These are phyloP conservation scores for Ambrosiella cleistominuta DNA, from an alignment of 2,329 filamentous ascomycete genomes.

Conservation along the genomic window DNA sequence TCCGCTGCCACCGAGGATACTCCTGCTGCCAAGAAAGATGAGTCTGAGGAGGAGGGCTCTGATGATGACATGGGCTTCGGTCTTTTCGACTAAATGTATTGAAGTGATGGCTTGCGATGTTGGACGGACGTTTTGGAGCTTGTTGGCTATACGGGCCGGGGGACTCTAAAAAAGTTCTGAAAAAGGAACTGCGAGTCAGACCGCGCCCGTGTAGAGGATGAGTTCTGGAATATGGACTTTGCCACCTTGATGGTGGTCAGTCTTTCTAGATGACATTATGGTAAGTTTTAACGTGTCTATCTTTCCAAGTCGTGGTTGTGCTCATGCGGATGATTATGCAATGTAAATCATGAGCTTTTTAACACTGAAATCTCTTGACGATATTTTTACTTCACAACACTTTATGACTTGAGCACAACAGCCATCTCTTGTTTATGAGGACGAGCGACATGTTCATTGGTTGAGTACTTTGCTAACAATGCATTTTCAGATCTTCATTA, in stretches of 20 bases:
- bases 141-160: conserved; percentile 14
- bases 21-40: conserved; percentile 47
- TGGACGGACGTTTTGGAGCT: conserved; percentile 56
- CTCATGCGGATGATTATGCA: conserved; percentile 35
- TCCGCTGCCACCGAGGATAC: conserved; percentile 32
- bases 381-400: conserved; percentile 33
- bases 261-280: conserved; percentile 18
- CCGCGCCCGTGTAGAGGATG: not conserved
- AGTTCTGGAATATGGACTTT: conserved; percentile 6
- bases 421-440: not conserved
- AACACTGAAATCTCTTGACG: conserved; percentile 46
- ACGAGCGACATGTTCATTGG: not conserved
- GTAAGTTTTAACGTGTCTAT: conserved; percentile 23
- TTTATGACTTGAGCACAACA: conserved; percentile 31
- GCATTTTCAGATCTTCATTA: not conserved
- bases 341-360: conserved; percentile 46
- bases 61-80: conserved; percentile 32
- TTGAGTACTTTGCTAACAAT: conserved; percentile 5
- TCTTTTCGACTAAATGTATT: conserved; percentile 48
- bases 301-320: conserved; percentile 12
- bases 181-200: not conserved
- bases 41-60: conserved; percentile 45
- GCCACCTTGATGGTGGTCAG: conserved; percentile 5
- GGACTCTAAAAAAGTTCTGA: conserved; percentile 3
- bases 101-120: conserved; percentile 38